These are phyloP conservation scores for Colletotrichum abscissum DNA, from an alignment of 2,329 filamentous ascomycete species.

Conservation along the genomic window DNA sequence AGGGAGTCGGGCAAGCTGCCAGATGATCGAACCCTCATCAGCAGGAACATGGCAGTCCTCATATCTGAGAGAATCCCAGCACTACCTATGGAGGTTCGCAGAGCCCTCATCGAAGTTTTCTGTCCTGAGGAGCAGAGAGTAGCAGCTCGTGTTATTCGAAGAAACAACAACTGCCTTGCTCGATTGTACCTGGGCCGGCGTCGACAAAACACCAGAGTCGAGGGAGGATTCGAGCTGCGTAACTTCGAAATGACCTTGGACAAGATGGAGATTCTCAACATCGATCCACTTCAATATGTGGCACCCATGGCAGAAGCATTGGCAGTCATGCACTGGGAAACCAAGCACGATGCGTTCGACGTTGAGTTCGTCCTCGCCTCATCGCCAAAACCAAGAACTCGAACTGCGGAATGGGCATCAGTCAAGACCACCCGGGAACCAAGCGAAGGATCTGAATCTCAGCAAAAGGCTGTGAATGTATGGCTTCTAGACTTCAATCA, in stretches of 20 bases:
- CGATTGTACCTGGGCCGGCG: slow-evolving; percentile 37
- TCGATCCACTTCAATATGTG: slow-evolving; percentile 39
- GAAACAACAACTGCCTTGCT: slow-evolving; percentile 15
- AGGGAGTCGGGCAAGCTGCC: neutral
- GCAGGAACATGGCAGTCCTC: neutral
- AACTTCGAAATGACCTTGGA: slow-evolving; percentile 47
- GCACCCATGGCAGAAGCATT: slow-evolving; percentile 41
- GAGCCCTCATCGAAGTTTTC: neutral
- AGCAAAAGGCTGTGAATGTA: neutral
- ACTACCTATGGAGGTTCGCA: neutral
- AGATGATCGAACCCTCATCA: neutral
- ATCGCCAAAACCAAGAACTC: slow-evolving; percentile 2
- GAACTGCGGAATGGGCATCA: neutral
- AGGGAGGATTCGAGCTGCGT: slow-evolving; percentile 40
- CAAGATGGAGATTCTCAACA: slow-evolving; percentile 40
- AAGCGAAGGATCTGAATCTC: too few relatives aligned
- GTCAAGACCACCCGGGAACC: neutral
- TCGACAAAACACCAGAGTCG: neutral
- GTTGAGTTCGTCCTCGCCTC: slow-evolving; percentile 47
- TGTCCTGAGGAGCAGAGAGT: neutral
- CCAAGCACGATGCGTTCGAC: slow-evolving; percentile 42
- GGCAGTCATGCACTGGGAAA: slow-evolving; percentile 47
- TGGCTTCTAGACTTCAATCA: neutral
- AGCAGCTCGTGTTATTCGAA: neutral
- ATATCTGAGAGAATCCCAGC: neutral